Evolutionary conservation across 331 rosid genomes (phyloP), one percentile per base, ranked within the genome.

Genomic region (Acacia pycnantha): DNA sequence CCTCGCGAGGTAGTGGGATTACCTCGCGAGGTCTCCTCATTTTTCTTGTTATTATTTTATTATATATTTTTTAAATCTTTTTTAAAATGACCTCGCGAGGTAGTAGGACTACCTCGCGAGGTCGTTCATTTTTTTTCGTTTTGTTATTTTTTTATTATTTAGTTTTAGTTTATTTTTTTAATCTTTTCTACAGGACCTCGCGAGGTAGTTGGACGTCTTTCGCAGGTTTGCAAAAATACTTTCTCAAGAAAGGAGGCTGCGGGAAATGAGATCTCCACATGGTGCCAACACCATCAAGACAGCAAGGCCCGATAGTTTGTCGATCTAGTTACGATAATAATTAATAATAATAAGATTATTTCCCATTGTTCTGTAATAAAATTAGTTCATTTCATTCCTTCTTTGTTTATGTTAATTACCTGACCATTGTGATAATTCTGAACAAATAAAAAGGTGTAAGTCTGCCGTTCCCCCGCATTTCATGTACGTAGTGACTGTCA

Each of bases 151-250:
- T n/a, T n/a, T n/a, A n/a, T n/a, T n/a, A n/a, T n/a, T n/a, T n/a
- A n/a, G n/a, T n/a, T n/a, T n/a, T n/a, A n/a, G n/a, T n/a, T n/a
- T n/a, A n/a, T n/a, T n/a, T n/a, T n/a, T n/a, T n/a, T n/a, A n/a
- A n/a, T n/a, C n/a, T n/a, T n/a, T n/a, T n/a, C n/a, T n/a, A n/a
- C n/a, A n/a, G n/a, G n/a, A n/a, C n/a, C n/a, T n/a, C n/a, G n/a
- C n/a, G n/a, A n/a, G n/a, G n/a, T n/a, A n/a, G n/a, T n/a, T n/a
- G 24, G 24, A 31, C 8, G 31, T 26, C 40, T 5, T 21, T 29
- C 65, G 65, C 53, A 88, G 90, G 84, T 80, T 90, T 77, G 96
- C 93, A 8, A 82, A 84, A 85, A 46, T 86, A 11, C 89, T 91
- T 29, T 91, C 92, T 0, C 64, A 85, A 31, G 97, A 91, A 77